These are phyloP conservation scores for Neurospora tetrasperma DNA, from an alignment of 495 filamentous ascomycete species.

Conservation along the genomic window DNA sequence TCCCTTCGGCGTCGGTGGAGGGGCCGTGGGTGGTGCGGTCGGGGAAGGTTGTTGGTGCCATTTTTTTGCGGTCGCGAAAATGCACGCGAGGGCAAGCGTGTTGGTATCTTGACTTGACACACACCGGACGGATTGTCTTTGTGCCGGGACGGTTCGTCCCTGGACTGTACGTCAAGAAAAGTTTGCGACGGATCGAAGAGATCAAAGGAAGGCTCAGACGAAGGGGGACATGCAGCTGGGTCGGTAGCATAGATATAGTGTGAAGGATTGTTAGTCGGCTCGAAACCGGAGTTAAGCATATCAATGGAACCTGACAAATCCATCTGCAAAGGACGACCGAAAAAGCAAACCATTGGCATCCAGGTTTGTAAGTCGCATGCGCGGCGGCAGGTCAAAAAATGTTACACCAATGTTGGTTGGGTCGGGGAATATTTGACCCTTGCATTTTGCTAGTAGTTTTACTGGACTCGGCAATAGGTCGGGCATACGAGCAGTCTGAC, in stretches of 20 bases:
- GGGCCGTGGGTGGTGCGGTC: not conserved
- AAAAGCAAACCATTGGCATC: not conserved
- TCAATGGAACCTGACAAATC: not conserved
- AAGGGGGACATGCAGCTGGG: not conserved
- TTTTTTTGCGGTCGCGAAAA: not conserved
- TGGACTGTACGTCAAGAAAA: not conserved
- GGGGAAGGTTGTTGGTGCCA: not conserved
- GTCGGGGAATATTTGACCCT: not conserved
- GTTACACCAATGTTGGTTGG: not conserved
- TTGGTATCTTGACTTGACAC: not conserved
- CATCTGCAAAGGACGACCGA: not conserved
- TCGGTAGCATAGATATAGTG: too few species aligned
- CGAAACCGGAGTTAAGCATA: not conserved
- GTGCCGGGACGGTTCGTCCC: not conserved
- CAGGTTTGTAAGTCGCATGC: too few species aligned
- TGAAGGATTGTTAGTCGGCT: not conserved
- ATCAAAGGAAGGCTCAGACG: not conserved
- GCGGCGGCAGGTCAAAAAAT: too few species aligned
- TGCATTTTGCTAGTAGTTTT: not conserved
- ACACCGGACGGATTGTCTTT: not conserved
- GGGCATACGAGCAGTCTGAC: not conserved
- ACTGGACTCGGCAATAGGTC: not conserved
- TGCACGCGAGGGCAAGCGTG: not conserved
- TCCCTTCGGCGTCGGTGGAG: not conserved
- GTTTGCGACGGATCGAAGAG: not conserved